These are phyloP conservation scores for Rhizopus stolonifer DNA, from an alignment of 371 early-diverging fungal genomes.

Conservation along the genomic window DNA sequence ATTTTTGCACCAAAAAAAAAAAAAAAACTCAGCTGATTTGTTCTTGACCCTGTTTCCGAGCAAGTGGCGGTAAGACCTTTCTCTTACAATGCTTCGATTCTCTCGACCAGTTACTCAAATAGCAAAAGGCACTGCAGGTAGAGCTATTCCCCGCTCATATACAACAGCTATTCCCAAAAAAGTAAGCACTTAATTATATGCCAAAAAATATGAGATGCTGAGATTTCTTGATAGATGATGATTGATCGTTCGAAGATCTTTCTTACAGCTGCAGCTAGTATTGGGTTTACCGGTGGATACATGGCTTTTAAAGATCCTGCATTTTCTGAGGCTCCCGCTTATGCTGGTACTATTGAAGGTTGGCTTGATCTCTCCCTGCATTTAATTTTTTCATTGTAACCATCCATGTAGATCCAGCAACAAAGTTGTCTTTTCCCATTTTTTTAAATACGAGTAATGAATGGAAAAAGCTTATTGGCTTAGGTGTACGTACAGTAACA, in stretches of 20 bases:
- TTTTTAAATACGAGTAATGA: constrained; percentile 30
- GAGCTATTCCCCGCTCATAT: neutral
- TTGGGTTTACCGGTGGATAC: neutral
- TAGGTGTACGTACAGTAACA: constrained; percentile 69
- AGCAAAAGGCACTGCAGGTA: neutral
- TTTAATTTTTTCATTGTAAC: neutral
- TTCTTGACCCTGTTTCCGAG: neutral
- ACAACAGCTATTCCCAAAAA: neutral
- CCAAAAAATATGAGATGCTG: neutral
- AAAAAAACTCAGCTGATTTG: neutral
- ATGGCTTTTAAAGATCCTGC: constrained; percentile 15
- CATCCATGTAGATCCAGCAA: constrained; percentile 31
- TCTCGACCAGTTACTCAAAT: neutral
- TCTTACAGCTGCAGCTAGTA: neutral
- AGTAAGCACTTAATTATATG: neutral
- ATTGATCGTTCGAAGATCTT: neutral
- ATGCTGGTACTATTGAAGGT: constrained; percentile 45
- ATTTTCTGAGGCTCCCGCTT: constrained; percentile 25
- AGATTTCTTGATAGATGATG: neutral
- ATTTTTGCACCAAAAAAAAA: too few species aligned
- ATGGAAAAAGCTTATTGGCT: constrained; percentile 56
- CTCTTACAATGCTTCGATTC: constrained; percentile 1
- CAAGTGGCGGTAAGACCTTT: neutral
- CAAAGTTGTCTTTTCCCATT: constrained; percentile 37
- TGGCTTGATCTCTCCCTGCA: neutral